phyloP scores from a whole-genome alignment of 2,329 filamentous ascomycete genomes.

The Malbranchea zuffiana region DNA sequence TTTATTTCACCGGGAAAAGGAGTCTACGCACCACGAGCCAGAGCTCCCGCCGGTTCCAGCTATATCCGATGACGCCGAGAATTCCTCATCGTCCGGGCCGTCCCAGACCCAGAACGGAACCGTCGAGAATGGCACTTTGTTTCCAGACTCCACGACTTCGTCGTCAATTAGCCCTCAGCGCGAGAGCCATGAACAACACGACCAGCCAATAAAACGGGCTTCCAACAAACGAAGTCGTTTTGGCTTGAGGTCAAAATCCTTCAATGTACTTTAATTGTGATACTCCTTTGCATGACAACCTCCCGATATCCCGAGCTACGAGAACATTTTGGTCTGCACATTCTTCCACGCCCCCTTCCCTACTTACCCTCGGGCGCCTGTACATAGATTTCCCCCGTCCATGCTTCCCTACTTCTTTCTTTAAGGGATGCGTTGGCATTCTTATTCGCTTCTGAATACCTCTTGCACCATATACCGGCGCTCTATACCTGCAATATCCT shows the following conservation, averaged over 20 bases:
- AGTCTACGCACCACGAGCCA: conserved; percentile 14
- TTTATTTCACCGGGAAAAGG: conserved; percentile 24
- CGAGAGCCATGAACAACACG: not conserved
- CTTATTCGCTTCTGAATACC: not conserved
- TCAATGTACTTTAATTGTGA: conserved; percentile 26
- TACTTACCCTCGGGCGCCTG: too few relatives aligned
- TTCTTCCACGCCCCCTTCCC: too few relatives aligned
- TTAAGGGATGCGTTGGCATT: not conserved
- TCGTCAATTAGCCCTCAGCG: not conserved
- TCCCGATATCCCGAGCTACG: conserved; percentile 1
- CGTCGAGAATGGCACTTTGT: too few relatives aligned
- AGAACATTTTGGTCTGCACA: too few relatives aligned
- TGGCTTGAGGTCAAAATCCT: conserved; percentile 36
- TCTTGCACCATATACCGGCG: not conserved
- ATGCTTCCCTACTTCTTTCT: not conserved
- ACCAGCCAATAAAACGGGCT: conserved; percentile 4
- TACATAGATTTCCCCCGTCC: too few relatives aligned
- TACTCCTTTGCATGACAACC: conserved; percentile 14
- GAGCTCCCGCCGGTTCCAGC: conserved; percentile 10
- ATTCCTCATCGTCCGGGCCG: conserved; percentile 2
- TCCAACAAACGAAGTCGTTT: conserved; percentile 30
- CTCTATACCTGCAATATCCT: too few relatives aligned
- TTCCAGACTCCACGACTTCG: not conserved
- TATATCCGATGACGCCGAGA: conserved; percentile 5
- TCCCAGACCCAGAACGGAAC: not conserved